These are phyloP conservation scores for Lobulomyces angularis DNA, from an alignment of 192 early-diverging fungal genomes.

Conservation along the genomic window DNA sequence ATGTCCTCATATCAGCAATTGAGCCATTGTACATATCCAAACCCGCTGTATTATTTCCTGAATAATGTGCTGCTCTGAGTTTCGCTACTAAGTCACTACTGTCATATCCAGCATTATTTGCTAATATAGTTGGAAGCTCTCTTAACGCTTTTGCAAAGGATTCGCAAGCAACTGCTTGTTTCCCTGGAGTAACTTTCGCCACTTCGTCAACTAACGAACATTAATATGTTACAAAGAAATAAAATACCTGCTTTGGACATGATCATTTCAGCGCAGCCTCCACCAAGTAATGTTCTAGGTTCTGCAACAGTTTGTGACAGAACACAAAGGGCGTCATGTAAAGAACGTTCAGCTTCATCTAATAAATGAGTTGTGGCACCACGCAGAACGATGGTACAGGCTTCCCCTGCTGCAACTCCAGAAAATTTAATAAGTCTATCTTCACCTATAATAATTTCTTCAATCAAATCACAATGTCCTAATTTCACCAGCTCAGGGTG, in stretches of 20 bases:
- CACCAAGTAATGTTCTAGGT: constrained; percentile 85
- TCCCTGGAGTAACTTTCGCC: constrained; percentile 82
- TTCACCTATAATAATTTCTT: constrained; percentile 98
- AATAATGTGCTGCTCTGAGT: constrained; percentile 87
- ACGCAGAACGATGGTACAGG: constrained; percentile 95
- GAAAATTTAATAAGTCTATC: constrained; percentile 95
- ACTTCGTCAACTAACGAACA: constrained; percentile 92
- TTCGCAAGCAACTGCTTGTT: constrained; percentile 90
- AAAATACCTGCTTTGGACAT: constrained; percentile 97
- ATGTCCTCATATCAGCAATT: constrained; percentile 64
- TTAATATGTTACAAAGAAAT: too few relatives aligned
- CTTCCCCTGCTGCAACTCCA: constrained; percentile 87
- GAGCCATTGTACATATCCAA: constrained; percentile 72
- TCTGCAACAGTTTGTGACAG: constrained; percentile 89
- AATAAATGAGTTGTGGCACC: constrained; percentile 89
- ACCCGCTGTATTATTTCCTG: constrained; percentile 61
- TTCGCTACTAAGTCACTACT: constrained; percentile 82
- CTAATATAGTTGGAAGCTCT: constrained; percentile 93
- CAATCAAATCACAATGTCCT: constrained; percentile 90
- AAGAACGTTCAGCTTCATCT: constrained; percentile 92
- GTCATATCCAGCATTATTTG: constrained; percentile 96
- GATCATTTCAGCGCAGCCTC: constrained; percentile 92
- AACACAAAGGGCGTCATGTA: constrained; percentile 94
- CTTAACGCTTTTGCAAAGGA: constrained; percentile 87
- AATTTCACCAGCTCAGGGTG: constrained; percentile 91